Evolutionary conservation across 345 rosid genomes (phyloP).

Genomic region (Populus ilicifolia): DNA sequence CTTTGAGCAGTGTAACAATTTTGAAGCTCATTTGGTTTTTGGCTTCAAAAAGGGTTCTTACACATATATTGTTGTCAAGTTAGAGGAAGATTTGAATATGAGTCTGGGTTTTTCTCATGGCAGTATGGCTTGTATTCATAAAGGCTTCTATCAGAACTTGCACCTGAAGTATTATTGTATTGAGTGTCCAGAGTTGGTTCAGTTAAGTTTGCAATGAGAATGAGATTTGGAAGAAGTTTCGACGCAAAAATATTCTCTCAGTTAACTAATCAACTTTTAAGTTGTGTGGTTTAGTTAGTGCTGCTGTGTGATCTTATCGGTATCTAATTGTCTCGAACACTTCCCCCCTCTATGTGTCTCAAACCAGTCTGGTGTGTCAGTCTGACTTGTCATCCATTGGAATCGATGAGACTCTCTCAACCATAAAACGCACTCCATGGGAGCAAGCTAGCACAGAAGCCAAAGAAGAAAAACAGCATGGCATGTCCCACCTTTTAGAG

Average conservation of each 20-base stretch:
- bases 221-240: not conserved
- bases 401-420: not conserved
- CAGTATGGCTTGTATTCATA: slow-evolving; percentile 11
- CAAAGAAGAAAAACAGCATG: not conserved
- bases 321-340: not conserved
- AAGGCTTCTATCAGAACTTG: slow-evolving; percentile 6
- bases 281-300: not conserved
- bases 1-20: slow-evolving; percentile 15
- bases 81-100: slow-evolving; percentile 16
- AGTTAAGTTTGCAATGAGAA: not conserved
- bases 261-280: not conserved
- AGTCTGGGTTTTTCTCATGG: slow-evolving; percentile 1
- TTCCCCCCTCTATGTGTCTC: not conserved
- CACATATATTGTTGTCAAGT: not conserved
- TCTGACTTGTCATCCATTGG: not conserved
- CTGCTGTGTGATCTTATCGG: not conserved
- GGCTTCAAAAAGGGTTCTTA: slow-evolving; percentile 17
- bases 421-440: not conserved
- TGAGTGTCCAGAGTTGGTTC: not conserved
- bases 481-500: not conserved
- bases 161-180: not conserved
- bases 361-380: not conserved
- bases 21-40: slow-evolving; percentile 14
- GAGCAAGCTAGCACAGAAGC: not conserved
- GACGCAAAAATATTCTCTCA: not conserved